These are phyloP conservation scores for Ricinus communis DNA, from an alignment of 345 rosid species.

Conservation along the genomic window DNA sequence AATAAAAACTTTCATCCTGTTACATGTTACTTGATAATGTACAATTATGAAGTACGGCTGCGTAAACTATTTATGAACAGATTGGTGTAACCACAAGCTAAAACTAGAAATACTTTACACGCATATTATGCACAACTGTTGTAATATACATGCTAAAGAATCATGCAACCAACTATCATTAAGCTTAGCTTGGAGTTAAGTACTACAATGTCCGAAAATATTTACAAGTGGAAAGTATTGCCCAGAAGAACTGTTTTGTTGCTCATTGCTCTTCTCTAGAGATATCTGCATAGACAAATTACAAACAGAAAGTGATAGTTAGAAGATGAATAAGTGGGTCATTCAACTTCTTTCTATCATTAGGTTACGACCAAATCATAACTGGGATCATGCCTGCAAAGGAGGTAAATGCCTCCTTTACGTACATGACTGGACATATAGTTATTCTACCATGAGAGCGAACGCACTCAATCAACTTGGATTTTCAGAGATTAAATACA, in stretches of 20 bases:
- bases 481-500: not conserved
- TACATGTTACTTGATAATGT: slow-evolving; percentile 10
- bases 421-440: not conserved
- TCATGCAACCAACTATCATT: not conserved
- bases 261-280: slow-evolving; percentile 28
- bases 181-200: not conserved
- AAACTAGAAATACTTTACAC: not conserved
- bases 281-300: slow-evolving; percentile 32
- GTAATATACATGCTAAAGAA: slow-evolving; percentile 3
- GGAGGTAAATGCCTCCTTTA: too few relatives aligned
- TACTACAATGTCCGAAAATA: not conserved
- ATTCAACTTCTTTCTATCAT: not conserved
- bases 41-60: slow-evolving; percentile 15
- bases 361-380: not conserved
- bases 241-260: not conserved
- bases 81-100: not conserved
- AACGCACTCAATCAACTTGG: not conserved
- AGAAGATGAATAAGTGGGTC: not conserved
- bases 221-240: not conserved
- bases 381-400: too few relatives aligned
- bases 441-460: not conserved
- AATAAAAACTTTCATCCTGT: too few relatives aligned
- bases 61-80: slow-evolving; percentile 10
- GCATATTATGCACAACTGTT: slow-evolving; percentile 11
- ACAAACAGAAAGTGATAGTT: not conserved